Conservation (phyloP, 2,329 filamentous ascomycete genomes). For the Verticillium klebahnii region DNA sequence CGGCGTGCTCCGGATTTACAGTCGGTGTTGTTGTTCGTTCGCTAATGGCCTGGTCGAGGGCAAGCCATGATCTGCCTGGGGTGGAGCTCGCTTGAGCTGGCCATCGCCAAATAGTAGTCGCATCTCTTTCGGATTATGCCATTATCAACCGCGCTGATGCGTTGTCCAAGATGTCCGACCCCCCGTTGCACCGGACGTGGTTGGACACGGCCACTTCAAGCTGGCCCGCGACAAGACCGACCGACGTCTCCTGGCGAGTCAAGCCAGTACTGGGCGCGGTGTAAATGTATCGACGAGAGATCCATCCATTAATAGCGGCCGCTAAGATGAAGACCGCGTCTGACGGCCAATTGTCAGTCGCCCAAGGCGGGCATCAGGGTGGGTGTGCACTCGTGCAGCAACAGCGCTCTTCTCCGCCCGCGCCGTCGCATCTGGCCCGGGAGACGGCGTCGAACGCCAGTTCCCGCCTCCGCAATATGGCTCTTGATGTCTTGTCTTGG, state of each 20-base stretch:
- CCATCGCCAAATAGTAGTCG: background rate
- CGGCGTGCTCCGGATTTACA: background rate
- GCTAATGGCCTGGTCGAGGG: background rate
- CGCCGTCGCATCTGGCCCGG: background rate
- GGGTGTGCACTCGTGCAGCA: background rate
- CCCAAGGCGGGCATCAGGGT: background rate
- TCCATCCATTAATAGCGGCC: background rate
- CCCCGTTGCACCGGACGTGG: background rate
- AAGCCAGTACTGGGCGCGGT: background rate
- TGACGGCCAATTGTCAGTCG: background rate
- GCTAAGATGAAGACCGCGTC: background rate
- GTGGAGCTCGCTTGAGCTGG: background rate
- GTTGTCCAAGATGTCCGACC: background rate
- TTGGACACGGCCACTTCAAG: background rate
- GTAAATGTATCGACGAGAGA: background rate
- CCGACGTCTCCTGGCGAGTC: background rate
- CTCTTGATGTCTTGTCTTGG: background rate
- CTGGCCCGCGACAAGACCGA: no score
- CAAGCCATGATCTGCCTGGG: background rate
- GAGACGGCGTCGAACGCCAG: background rate
- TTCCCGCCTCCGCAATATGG: background rate
- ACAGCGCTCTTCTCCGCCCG: background rate
- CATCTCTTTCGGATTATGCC: background rate
- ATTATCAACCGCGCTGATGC: background rate
- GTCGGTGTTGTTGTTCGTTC: background rate